These are phyloP conservation scores for Aspergillus cristatus DNA, from an alignment of 495 filamentous ascomycete species.

Conservation along the genomic window DNA sequence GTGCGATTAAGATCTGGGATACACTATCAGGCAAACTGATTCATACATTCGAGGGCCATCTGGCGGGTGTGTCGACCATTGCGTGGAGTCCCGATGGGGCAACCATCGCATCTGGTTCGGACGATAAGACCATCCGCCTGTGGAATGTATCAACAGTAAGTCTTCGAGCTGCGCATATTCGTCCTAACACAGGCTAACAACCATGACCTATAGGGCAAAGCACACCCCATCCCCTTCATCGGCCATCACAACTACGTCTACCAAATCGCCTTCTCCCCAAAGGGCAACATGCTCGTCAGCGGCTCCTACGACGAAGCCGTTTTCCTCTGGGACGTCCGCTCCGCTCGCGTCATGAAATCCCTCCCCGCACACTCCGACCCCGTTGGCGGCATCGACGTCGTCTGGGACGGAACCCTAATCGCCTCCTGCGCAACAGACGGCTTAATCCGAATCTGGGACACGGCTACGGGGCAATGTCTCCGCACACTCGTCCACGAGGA, in stretches of 20 bases:
- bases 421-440: conserved; percentile 85
- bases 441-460: conserved; percentile 90
- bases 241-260: conserved; percentile 97
- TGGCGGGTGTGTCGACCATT: conserved; percentile 82
- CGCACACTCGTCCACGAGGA: conserved; percentile 93
- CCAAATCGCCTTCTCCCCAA: conserved; percentile 84
- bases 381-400: conserved; percentile 87
- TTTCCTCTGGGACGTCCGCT: conserved; percentile 90
- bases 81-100: conserved; percentile 85
- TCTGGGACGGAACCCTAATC: conserved; percentile 83
- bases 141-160: conserved; percentile 77
- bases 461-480: conserved; percentile 88
- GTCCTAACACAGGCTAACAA: too few relatives aligned
- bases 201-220: conserved; percentile 47
- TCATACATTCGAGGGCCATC: conserved; percentile 85
- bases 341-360: conserved; percentile 73
- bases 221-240: conserved; percentile 54
- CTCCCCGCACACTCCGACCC: conserved; percentile 93
- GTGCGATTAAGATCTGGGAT: conserved; percentile 85
- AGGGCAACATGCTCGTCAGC: conserved; percentile 90
- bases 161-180: too few relatives aligned
- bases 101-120: conserved; percentile 80
- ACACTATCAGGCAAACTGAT: conserved; percentile 64
- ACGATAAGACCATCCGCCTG: conserved; percentile 90
- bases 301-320: conserved; percentile 97